phyloP scores from a whole-genome alignment of 2,329 filamentous ascomycete species.

The Fusarium secorum region DNA sequence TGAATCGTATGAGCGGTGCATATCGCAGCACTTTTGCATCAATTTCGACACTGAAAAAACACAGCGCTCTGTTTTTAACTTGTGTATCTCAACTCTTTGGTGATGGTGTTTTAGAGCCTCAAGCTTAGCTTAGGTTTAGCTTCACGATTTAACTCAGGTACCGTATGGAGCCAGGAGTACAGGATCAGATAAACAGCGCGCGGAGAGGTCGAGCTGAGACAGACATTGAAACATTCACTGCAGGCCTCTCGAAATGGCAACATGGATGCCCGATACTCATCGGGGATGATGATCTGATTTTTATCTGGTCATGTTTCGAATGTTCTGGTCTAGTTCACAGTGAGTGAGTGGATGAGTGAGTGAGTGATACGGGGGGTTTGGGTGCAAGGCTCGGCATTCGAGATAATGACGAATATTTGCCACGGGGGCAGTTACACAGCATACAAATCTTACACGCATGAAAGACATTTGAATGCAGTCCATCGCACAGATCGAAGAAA shows the following conservation, averaged over 20 bases:
- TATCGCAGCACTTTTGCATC: background rate
- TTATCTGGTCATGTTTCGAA: background rate
- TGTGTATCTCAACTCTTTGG: background rate
- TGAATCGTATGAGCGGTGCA: background rate
- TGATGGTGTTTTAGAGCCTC: background rate
- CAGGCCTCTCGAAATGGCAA: background rate
- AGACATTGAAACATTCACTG: background rate
- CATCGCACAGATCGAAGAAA: background rate
- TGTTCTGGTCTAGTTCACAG: too few species aligned
- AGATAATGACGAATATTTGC: background rate
- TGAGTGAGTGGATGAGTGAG: background rate
- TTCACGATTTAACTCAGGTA: background rate
- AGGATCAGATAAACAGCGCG: background rate
- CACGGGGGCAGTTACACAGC: background rate
- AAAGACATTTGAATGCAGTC: background rate
- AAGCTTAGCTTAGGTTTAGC: background rate
- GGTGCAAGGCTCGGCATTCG: background rate
- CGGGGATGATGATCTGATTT: background rate
- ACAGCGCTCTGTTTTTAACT: rapidly evolving
- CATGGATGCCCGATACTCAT: background rate
- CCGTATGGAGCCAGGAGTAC: too few species aligned
- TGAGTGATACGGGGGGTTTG: background rate
- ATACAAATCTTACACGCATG: background rate
- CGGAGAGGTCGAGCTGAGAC: background rate
- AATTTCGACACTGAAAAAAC: rapidly evolving